Conservation (phyloP, 1,139 yeast genomes). For the Hansenula lynferdii region DNA sequence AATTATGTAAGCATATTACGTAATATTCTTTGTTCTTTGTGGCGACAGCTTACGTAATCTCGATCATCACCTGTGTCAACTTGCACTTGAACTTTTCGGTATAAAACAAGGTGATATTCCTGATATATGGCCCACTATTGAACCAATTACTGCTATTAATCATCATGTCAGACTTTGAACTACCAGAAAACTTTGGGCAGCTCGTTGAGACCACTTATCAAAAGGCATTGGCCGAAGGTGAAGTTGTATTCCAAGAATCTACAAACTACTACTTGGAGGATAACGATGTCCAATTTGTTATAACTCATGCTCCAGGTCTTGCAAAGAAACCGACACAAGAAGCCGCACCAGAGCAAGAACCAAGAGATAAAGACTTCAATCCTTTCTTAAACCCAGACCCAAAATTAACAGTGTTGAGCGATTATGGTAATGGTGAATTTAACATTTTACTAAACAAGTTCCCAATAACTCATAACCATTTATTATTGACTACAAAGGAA, state of each 20-base stretch:
- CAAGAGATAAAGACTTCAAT: conserved; percentile 36
- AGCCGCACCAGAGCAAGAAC: conserved; percentile 24
- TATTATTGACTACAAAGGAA: conserved; percentile 69
- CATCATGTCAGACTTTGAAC: conserved; percentile 12
- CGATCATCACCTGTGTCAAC: background rate
- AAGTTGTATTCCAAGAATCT: conserved; percentile 31
- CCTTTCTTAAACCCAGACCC: conserved; percentile 86
- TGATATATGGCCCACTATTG: too few relatives aligned
- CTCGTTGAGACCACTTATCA: conserved; percentile 27
- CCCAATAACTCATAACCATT: conserved; percentile 77
- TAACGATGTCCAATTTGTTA: conserved; percentile 31
- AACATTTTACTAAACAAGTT: conserved; percentile 76
- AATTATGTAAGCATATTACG: too few relatives aligned
- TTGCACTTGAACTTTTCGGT: background rate
- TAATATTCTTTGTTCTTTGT: background rate
- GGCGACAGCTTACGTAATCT: too few relatives aligned
- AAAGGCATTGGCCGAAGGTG: conserved; percentile 28
- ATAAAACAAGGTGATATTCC: background rate
- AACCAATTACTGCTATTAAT: too few relatives aligned
- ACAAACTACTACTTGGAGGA: conserved; percentile 23
- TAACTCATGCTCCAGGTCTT: conserved; percentile 45
- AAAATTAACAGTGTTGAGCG: conserved; percentile 56
- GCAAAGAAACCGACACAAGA: conserved; percentile 52
- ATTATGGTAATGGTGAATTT: conserved; percentile 47
- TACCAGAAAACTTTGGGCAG: conserved; percentile 28